Conservation (phyloP, 306 rosid species). For the Fagus crenata region DNA sequence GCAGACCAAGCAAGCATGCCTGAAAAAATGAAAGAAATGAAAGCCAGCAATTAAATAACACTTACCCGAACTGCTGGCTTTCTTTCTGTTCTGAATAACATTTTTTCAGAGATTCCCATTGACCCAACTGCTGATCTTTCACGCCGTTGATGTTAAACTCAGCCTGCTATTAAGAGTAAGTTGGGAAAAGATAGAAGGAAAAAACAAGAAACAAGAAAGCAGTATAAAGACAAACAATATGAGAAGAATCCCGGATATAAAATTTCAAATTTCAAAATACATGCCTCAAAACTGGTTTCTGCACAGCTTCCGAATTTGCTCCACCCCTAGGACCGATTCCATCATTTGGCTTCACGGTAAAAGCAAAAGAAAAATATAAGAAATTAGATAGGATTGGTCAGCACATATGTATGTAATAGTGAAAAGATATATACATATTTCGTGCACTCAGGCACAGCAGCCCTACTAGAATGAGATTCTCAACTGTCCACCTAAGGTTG, state of each 20-base stretch:
- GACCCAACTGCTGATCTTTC: constrained; percentile 25
- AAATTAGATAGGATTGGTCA: constrained; percentile 42
- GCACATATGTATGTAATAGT: neutral
- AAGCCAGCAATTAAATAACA: constrained; percentile 70
- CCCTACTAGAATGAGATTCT: constrained; percentile 1
- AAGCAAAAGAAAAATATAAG: constrained; percentile 10
- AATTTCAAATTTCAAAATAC: constrained; percentile 26
- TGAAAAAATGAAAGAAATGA: constrained; percentile 55
- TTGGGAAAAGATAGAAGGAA: neutral
- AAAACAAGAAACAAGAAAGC: constrained; percentile 24
- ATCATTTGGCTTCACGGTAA: constrained; percentile 55
- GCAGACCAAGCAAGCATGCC: constrained; percentile 43
- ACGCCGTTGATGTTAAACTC: constrained; percentile 50
- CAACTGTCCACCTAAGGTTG: constrained; percentile 3
- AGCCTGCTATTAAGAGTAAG: constrained; percentile 45
- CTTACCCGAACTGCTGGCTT: constrained; percentile 81
- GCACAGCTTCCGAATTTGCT: constrained; percentile 40
- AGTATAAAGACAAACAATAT: constrained; percentile 51
- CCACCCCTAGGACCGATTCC: constrained; percentile 43
- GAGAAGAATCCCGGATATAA: constrained; percentile 13
- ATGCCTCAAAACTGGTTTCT: constrained; percentile 59
- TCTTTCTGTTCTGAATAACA: constrained; percentile 13
- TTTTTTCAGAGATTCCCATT: no score
- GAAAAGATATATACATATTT: constrained; percentile 4
- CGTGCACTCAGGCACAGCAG: neutral